Evolutionary conservation across 2,329 filamentous ascomycete species (phyloP).

Genomic region (Cytospora piceae): DNA sequence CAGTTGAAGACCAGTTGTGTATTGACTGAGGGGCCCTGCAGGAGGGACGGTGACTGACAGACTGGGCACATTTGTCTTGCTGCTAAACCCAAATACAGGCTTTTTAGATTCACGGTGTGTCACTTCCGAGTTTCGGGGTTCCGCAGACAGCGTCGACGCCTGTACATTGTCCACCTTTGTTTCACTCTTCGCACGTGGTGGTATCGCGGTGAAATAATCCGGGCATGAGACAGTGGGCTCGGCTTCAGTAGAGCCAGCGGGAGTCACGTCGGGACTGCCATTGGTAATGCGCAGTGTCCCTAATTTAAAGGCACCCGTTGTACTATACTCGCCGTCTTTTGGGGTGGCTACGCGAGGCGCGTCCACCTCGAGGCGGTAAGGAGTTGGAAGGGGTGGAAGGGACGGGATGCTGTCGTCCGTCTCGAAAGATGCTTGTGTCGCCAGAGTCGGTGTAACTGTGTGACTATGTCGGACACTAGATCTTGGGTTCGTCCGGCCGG

Average conservation of each 20-base stretch:
- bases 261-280: constrained; percentile 57
- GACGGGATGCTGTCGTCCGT: constrained; percentile 41
- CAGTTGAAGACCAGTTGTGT: constrained; percentile 37
- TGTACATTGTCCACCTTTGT: neutral
- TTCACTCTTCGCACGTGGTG: neutral
- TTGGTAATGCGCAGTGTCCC: constrained; percentile 67
- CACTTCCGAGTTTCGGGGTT: neutral
- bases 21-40: neutral
- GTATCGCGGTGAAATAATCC: constrained; percentile 15
- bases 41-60: constrained; percentile 15
- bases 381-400: constrained; percentile 35
- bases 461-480: constrained; percentile 45
- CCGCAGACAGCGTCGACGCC: neutral
- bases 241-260: constrained; percentile 33
- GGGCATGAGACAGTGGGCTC: constrained; percentile 1
- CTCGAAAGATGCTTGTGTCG: constrained; percentile 46
- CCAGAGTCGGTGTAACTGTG: constrained; percentile 44
- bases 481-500: constrained; percentile 34
- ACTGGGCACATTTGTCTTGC: constrained; percentile 1
- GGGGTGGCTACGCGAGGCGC: constrained; percentile 51
- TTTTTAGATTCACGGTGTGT: neutral
- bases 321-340: constrained; percentile 59
- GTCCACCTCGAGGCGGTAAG: constrained; percentile 32
- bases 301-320: constrained; percentile 65
- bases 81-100: neutral